Evolutionary conservation across 2,329 filamentous ascomycete species (phyloP).

Genomic region (Alternaria postmessia): DNA sequence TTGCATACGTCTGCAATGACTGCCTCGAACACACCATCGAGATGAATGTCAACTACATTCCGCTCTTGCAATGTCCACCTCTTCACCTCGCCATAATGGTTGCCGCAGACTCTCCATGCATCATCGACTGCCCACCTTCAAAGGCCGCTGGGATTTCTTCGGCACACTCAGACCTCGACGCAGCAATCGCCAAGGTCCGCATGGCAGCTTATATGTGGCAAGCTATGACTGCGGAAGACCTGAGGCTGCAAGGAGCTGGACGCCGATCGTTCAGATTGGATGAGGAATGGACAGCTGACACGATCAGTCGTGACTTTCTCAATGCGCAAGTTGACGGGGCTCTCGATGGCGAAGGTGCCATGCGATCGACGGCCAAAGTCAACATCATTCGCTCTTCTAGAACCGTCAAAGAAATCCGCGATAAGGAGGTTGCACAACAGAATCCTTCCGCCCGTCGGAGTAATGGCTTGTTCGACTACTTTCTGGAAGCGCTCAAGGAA

Average conservation of each 20-base stretch:
- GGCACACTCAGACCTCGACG: slow-evolving; percentile 39
- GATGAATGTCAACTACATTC: slow-evolving; percentile 37
- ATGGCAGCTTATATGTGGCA: slow-evolving; percentile 50
- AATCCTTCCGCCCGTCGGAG: slow-evolving; percentile 22
- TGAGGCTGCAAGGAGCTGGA: slow-evolving; percentile 36
- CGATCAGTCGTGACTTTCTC: slow-evolving; percentile 33
- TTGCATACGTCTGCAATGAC: slow-evolving; percentile 33
- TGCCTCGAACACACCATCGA: slow-evolving; percentile 18
- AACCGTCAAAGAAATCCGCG: slow-evolving; percentile 34
- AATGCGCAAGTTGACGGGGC: slow-evolving; percentile 19
- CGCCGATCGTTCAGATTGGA: slow-evolving; percentile 42
- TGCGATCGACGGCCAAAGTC: slow-evolving; percentile 39
- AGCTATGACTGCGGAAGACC: slow-evolving; percentile 45
- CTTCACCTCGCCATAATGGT: slow-evolving; percentile 46
- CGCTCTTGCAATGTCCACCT: slow-evolving; percentile 42
- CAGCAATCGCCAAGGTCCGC: slow-evolving; percentile 44
- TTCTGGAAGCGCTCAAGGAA: slow-evolving; percentile 34
- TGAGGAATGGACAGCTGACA: slow-evolving; percentile 41
- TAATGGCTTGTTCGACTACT: slow-evolving; percentile 29
- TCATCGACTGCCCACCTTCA: slow-evolving; percentile 42
- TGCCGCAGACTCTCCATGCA: slow-evolving; percentile 42
- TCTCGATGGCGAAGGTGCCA: slow-evolving; percentile 25
- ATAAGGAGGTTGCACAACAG: slow-evolving; percentile 31
- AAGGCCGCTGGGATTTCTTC: slow-evolving; percentile 36
- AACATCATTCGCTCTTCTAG: slow-evolving; percentile 36